Evolutionary conservation across 148 eudicot genomes (phyloP), one percentile per base, ranked within the genome.

Genomic region (Diospyros lotus): DNA sequence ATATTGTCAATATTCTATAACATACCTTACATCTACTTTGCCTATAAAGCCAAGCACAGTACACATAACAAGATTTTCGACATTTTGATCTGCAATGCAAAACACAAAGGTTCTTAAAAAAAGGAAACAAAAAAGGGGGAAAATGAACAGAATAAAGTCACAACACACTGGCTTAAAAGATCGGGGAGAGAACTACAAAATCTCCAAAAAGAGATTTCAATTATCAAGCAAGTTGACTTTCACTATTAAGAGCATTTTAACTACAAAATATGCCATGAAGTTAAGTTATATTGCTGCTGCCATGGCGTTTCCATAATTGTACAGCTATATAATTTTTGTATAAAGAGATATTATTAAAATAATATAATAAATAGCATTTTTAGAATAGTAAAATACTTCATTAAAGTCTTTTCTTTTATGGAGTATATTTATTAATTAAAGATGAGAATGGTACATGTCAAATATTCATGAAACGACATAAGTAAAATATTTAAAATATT

Each of bases 11-110:
- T 15, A 45, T 28, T n/a, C n/a, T 72, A 15, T 66, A 61, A 66
- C 79, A 66, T 88, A 94, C 98, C 98, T 90, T 69, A 86, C 83
- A 59, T 94, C 96, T 75, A 89, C 90, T 80, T 82, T 86, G 85
- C 90, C 84, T 82, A 94, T 79, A 87, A 86, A 92, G 82, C 76
- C 78, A 39, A 94, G 89, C 68, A 79, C 87, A 71, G 84, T 85
- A 64, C 42, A 75, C 87, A 92, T 83, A 50, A 87, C 84, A 66
- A 90, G 76, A 73, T 72, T 72, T 76, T 77, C 87, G 84, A 92
- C 83, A 73, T 72, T 80, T 76, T 83, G 84, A 84, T 73, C 98
- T 94, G 97, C 76, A 80, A 63, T 67, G 42, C 43, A 75, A 62
- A 73, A 63, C 41, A 11, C 69, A 74, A 63, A 8, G 4, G 45